phyloP scores from a whole-genome alignment of 805 yeast genomes.

The Cyberlindnera maritima region DNA sequence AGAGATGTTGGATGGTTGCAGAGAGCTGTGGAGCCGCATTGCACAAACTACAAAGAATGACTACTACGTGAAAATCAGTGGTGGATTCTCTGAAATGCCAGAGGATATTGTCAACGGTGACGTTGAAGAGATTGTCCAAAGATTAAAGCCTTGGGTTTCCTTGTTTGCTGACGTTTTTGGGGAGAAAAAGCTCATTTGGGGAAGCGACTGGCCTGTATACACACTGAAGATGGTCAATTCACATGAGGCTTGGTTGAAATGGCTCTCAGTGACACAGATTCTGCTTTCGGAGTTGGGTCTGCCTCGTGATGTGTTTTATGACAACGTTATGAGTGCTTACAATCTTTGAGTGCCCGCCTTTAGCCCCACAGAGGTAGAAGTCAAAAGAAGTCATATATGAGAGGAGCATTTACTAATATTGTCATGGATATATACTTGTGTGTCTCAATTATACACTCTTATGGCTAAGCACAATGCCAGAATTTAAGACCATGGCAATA shows the following conservation, averaged over 20 bases:
- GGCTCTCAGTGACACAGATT: constrained; percentile 20
- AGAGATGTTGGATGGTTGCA: constrained; percentile 18
- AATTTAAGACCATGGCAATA: no score
- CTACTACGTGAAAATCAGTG: constrained; percentile 39
- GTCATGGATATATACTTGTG: no score
- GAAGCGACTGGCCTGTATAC: constrained; percentile 47
- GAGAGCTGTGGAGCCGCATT: constrained; percentile 23
- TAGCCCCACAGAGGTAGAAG: no score
- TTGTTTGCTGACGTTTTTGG: constrained; percentile 33
- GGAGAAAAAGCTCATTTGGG: constrained; percentile 35
- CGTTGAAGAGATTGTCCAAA: constrained; percentile 16
- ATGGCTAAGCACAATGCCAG: no score
- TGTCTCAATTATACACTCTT: no score
- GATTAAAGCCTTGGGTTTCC: constrained; percentile 34
- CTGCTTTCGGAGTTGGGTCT: neutral
- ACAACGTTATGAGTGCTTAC: neutral
- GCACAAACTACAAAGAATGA: constrained; percentile 13
- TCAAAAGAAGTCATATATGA: no score
- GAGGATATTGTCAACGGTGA: constrained; percentile 17
- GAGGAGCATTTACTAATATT: no score
- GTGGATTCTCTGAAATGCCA: constrained; percentile 39
- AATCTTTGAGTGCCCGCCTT: no score
- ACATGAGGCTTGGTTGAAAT: constrained; percentile 20
- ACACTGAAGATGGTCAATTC: constrained; percentile 21
- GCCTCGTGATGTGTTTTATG: neutral